Evolutionary conservation across 2,329 filamentous ascomycete genomes (phyloP), one percentile per base, ranked within the genome.

Genomic region (Ascochyta viciae-villosae): DNA sequence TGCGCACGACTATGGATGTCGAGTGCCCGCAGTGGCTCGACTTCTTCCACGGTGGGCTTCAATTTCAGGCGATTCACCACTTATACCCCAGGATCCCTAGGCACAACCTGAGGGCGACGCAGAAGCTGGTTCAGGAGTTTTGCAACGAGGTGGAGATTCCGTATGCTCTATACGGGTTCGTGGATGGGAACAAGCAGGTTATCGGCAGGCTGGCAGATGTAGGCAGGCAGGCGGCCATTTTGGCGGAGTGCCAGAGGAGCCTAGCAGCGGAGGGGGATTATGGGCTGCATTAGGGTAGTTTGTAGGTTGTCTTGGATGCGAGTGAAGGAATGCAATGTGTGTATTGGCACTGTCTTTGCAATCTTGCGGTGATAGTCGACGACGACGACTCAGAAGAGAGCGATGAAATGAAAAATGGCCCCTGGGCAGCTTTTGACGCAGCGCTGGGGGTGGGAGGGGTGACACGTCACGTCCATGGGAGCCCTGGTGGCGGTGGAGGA

Each of bases 1-100:
- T 90, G 34, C 82, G 88, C 40, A 90, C 88, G 3, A 90, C 87
- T 24, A 89, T 90, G 87, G 88, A 91, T 65, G 85, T 91, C 43
- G 87, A 89, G 65, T 90, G 88, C 73, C 88, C 88, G 0, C 77
- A 81, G 23, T 91, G 88, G 88, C 77, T 91, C 24, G 88, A 91
- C 71, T 90, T 87, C 64, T 81, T 89, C 68, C 88, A 91, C 71
- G 88, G 88, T 44, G 88, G 88, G 1, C 78, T 91, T 26, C 88
- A 90, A 74, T 91, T 90, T 75, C 88, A 90, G 74, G 87, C 84
- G 6, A 83, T 90, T 2, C 88, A 91, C 72, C 88, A 91, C 63
- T 74, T 90, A 10, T 90, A 87, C 66, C 88, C 88, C 3, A 81
- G 88, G 4, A 80, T 90, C 49, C 88, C 88, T 1, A 77, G 88